A percentile compares a stretch with the other conserved stretches of the same genome.
Evolutionary conservation across 192 early-diverging fungal species (phyloP).

Genomic region (Jimgerdemannia lactiflua): DNA sequence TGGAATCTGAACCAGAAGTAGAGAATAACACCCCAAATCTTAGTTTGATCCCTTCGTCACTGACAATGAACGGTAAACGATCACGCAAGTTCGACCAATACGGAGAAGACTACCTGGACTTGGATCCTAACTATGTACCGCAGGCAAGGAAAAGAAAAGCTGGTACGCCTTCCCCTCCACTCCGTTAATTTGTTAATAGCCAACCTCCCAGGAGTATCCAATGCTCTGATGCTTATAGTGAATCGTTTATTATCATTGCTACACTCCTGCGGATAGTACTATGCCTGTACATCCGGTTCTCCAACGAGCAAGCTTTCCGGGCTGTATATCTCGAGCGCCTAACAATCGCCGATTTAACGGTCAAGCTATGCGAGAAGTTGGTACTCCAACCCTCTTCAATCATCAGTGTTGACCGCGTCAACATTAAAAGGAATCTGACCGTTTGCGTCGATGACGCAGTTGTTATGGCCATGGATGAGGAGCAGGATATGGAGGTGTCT

Average conservation of each 20-base stretch:
- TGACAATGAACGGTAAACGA: background rate
- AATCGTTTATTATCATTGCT: too few species aligned
- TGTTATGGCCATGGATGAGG: constrained; percentile 58
- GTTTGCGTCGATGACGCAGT: constrained; percentile 56
- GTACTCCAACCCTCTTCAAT: too few species aligned
- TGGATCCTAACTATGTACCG: constrained; percentile 66
- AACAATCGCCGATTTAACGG: background rate
- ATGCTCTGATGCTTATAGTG: too few species aligned
- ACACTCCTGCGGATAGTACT: background rate
- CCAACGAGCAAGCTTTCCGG: background rate
- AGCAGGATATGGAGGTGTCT: constrained; percentile 62
- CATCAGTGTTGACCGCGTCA: too few species aligned
- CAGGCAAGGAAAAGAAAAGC: constrained; percentile 30
- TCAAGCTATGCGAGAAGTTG: background rate
- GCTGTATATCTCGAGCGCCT: background rate
- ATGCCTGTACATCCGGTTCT: background rate
- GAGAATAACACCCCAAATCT: background rate
- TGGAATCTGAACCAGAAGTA: background rate
- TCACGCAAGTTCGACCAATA: constrained; percentile 10
- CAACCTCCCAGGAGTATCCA: too few species aligned
- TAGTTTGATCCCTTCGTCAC: background rate
- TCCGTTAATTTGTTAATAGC: too few species aligned
- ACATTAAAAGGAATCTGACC: too few species aligned
- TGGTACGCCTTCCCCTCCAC: constrained; percentile 15
- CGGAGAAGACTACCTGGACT: constrained; percentile 38